These are phyloP conservation scores for Echeveria elegans DNA, from an alignment of 164 flowering plant genomes.

Conservation along the genomic window DNA sequence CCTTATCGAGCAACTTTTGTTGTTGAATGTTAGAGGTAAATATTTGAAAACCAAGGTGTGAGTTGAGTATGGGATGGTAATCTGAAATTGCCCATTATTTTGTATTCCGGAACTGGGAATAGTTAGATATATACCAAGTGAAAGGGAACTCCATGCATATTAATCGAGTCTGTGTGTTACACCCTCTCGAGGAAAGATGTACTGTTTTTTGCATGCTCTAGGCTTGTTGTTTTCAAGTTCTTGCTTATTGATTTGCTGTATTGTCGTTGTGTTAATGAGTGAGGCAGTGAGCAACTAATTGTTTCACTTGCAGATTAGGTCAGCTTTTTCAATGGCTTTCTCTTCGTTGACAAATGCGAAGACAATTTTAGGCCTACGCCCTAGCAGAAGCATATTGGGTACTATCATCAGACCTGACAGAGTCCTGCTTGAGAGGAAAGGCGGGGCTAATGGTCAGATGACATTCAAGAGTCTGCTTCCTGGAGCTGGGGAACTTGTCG, in stretches of 20 bases:
- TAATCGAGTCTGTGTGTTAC: no score
- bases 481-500: slow-evolving; percentile 62
- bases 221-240: neutral
- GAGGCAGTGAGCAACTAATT: neutral
- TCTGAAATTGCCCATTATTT: no score
- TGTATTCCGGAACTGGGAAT: no score
- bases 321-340: slow-evolving; percentile 85
- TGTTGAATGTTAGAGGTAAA: no score
- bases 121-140: no score
- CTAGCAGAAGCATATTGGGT: slow-evolving; percentile 78
- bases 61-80: no score
- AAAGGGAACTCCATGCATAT: no score
- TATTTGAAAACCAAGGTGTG: no score
- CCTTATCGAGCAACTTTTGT: no score
- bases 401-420: slow-evolving; percentile 87
- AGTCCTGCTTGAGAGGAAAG: slow-evolving; percentile 66
- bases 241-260: neutral
- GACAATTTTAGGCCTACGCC: slow-evolving; percentile 51
- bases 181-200: no score
- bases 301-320: slow-evolving; percentile 49
- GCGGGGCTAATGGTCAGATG: slow-evolving; percentile 58
- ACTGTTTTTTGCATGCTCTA: no score
- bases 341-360: slow-evolving; percentile 58
- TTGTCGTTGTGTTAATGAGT: neutral
- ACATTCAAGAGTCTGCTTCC: slow-evolving; percentile 63